Percentiles rank a stretch among this genome's conserved stretches.
Conservation (phyloP, 2,329 filamentous ascomycete species). For the Pezicula carpinea region DNA sequence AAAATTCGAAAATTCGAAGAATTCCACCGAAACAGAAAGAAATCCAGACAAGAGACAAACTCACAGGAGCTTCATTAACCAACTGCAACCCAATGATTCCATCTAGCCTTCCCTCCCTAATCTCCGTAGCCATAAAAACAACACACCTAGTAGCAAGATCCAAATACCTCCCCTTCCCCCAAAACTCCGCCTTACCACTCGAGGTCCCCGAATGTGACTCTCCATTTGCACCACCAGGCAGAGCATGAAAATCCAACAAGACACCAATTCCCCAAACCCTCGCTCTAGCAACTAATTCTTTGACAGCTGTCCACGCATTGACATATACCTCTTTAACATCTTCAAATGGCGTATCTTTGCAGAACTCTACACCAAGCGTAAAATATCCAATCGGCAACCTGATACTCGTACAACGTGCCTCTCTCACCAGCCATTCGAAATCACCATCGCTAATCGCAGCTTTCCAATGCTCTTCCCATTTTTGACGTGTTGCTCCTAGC, state of each 20-base stretch:
- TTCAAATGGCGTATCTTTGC: slow-evolving; percentile 46
- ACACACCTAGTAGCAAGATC: slow-evolving; percentile 42
- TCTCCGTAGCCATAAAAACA: slow-evolving; percentile 45
- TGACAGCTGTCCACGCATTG: slow-evolving; percentile 48
- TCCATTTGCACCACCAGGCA: slow-evolving; percentile 53
- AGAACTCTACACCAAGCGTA: slow-evolving; percentile 47
- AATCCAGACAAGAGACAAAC: too few species aligned
- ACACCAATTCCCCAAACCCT: slow-evolving; percentile 45
- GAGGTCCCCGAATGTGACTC: slow-evolving; percentile 53
- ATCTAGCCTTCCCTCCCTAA: slow-evolving; percentile 23
- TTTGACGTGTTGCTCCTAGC: slow-evolving; percentile 40
- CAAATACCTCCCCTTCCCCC: slow-evolving; percentile 38
- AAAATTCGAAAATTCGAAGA: too few species aligned
- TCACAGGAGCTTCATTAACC: slow-evolving; percentile 44
- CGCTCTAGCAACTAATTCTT: slow-evolving; percentile 40
- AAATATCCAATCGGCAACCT: slow-evolving; percentile 58
- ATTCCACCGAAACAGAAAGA: too few species aligned
- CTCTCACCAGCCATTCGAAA: slow-evolving; percentile 45
- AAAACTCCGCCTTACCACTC: slow-evolving; percentile 45
- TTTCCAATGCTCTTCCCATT: slow-evolving; percentile 50
- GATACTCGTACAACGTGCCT: slow-evolving; percentile 50
- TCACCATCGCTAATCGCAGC: slow-evolving; percentile 45
- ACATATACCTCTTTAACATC: slow-evolving; percentile 41
- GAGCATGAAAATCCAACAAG: slow-evolving; percentile 53
- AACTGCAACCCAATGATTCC: slow-evolving; percentile 52